Conservation (phyloP, 768 basidiomycete species). For the Tylopilus intermedius region DNA sequence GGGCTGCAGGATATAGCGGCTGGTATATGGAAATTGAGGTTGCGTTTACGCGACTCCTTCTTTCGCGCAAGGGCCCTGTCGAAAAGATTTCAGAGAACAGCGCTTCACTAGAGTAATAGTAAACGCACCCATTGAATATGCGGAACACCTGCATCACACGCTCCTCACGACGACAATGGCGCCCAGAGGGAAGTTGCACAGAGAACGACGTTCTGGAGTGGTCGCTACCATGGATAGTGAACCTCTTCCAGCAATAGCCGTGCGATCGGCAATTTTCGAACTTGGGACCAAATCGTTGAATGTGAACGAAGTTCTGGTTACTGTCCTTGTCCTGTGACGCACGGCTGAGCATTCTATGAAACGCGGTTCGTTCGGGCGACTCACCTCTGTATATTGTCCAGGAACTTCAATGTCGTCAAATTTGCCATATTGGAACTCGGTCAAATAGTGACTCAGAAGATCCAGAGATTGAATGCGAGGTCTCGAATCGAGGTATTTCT, state of each 20-base stretch:
- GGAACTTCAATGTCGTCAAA: slow-evolving; percentile 98
- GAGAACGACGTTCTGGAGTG: slow-evolving; percentile 86
- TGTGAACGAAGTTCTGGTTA: slow-evolving; percentile 84
- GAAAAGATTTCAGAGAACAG: slow-evolving; percentile 1
- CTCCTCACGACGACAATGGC: slow-evolving; percentile 89
- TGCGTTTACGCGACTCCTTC: slow-evolving; percentile 90
- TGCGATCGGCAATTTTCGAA: slow-evolving; percentile 87
- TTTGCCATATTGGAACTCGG: slow-evolving; percentile 96
- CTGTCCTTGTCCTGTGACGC: slow-evolving; percentile 81
- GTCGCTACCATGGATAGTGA: slow-evolving; percentile 87
- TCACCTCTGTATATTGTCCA: slow-evolving; percentile 96
- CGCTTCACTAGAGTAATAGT: background rate
- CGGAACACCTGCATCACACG: slow-evolving; percentile 87
- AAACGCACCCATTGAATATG: slow-evolving; percentile 82
- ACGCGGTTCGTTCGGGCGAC: slow-evolving; percentile 6
- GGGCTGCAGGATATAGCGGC: slow-evolving; percentile 81
- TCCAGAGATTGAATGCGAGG: slow-evolving; percentile 84
- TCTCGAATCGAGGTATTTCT: slow-evolving; percentile 73
- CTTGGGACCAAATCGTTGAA: slow-evolving; percentile 85
- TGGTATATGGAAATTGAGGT: slow-evolving; percentile 88
- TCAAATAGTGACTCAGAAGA: slow-evolving; percentile 83
- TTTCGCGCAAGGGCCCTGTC: slow-evolving; percentile 74
- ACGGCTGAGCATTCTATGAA: slow-evolving; percentile 1
- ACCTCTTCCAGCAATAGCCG: slow-evolving; percentile 83
- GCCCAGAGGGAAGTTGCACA: slow-evolving; percentile 81